Conservation (phyloP, 768 basidiomycete species). For the Royoungia palumana region DNA sequence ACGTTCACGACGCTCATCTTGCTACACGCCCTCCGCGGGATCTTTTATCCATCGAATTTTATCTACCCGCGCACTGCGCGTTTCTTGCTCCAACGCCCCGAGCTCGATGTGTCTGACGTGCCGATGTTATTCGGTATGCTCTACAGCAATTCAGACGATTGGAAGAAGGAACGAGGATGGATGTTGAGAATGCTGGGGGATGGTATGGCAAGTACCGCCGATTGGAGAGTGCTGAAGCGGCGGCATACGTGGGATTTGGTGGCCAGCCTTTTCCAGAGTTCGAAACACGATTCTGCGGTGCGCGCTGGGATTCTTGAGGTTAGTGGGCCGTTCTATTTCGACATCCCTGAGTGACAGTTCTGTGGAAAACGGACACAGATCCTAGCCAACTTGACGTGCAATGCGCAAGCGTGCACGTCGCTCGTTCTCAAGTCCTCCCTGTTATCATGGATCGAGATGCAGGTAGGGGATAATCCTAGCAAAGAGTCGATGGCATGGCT, state of each 20-base stretch:
- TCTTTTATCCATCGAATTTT: slow-evolving; percentile 86
- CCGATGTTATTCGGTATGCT: slow-evolving; percentile 90
- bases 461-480: slow-evolving; percentile 35
- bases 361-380: slow-evolving; percentile 41
- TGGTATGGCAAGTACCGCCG: slow-evolving; percentile 68
- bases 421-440: slow-evolving; percentile 70
- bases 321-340: slow-evolving; percentile 15
- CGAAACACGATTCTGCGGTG: slow-evolving; percentile 47
- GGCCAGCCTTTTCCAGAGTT: slow-evolving; percentile 76
- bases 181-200: slow-evolving; percentile 81
- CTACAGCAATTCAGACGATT: slow-evolving; percentile 73
- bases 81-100: slow-evolving; percentile 87
- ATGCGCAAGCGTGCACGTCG: slow-evolving; percentile 63
- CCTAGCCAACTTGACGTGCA: slow-evolving; percentile 70
- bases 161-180: slow-evolving; percentile 89
- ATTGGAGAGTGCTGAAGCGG: slow-evolving; percentile 79
- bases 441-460: slow-evolving; percentile 81
- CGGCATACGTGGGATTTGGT: slow-evolving; percentile 88
- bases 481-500: slow-evolving; percentile 57
- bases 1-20: slow-evolving; percentile 79
- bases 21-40: slow-evolving; percentile 72
- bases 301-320: slow-evolving; percentile 69
- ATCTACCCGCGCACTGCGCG: slow-evolving; percentile 83
- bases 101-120: slow-evolving; percentile 76
- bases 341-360: neutral